Evolutionary conservation across 805 yeast species (phyloP).

Genomic region (Cyberlindnera maclurae): DNA sequence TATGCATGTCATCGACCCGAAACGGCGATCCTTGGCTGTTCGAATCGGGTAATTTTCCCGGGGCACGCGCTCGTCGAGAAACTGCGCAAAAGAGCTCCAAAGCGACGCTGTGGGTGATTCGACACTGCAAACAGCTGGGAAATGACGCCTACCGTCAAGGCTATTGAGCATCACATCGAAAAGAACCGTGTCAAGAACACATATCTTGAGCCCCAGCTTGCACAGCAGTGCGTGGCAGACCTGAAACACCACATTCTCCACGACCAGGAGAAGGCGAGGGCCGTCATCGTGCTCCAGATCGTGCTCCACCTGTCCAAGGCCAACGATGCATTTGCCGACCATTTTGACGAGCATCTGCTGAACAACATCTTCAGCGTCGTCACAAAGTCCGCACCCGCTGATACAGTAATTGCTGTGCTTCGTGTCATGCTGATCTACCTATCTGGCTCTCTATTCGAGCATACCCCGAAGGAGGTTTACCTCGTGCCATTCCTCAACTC

Average conservation of each 20-base stretch:
- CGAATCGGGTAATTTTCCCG: too few relatives aligned
- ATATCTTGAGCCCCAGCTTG: conserved; percentile 13
- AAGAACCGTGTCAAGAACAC: conserved; percentile 12
- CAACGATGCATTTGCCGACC: conserved; percentile 26
- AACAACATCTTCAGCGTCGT: conserved; percentile 35
- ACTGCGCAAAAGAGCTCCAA: too few relatives aligned
- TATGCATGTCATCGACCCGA: too few relatives aligned
- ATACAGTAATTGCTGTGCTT: conserved; percentile 34
- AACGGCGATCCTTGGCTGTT: too few relatives aligned
- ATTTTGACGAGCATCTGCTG: conserved; percentile 36
- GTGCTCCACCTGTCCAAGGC: conserved; percentile 41
- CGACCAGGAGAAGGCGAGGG: conserved; percentile 27
- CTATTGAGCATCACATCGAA: conserved; percentile 19
- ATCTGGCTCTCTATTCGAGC: conserved; percentile 20
- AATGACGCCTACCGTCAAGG: conserved; percentile 3
- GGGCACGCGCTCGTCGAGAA: too few relatives aligned
- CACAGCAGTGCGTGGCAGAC: conserved; percentile 18
- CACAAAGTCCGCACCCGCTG: conserved; percentile 31
- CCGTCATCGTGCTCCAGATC: conserved; percentile 47
- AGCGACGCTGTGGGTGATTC: not conserved
- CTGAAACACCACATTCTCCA: conserved; percentile 29
- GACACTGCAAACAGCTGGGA: too few relatives aligned
- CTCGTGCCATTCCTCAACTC: conserved; percentile 15
- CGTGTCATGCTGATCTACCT: conserved; percentile 25
- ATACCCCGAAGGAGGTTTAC: conserved; percentile 8